Conservation (phyloP, 2,329 filamentous ascomycete genomes). For the Didymosphaeria variabile region DNA sequence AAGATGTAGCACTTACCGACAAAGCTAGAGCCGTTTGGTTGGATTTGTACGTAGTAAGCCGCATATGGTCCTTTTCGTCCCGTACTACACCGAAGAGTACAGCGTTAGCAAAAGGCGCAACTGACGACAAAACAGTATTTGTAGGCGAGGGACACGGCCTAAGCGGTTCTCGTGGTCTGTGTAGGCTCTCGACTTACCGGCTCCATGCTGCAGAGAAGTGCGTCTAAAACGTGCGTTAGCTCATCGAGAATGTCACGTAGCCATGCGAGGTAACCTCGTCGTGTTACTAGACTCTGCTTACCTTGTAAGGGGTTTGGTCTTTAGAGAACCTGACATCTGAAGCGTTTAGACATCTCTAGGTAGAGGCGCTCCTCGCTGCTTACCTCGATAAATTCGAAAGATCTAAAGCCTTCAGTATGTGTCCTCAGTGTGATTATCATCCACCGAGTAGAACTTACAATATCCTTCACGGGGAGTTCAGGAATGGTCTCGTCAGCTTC, state of each 20-base stretch:
- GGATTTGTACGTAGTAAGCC: conserved; percentile 78
- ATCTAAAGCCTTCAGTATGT: conserved; percentile 56
- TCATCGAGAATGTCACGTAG: conserved; percentile 11
- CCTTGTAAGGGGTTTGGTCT: conserved; percentile 89
- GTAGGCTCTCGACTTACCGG: conserved; percentile 11
- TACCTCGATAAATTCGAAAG: conserved; percentile 80
- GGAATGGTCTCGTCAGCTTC: conserved; percentile 83
- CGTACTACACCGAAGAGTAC: conserved; percentile 66
- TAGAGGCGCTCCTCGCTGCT: not conserved
- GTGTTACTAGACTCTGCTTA: conserved; percentile 49
- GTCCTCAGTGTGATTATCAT: not conserved
- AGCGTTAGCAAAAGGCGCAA: conserved; percentile 35
- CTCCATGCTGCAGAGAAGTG: conserved; percentile 82
- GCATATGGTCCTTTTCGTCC: conserved; percentile 82
- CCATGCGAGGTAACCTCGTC: conserved; percentile 16
- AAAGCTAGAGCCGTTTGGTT: conserved; percentile 72
- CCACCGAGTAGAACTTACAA: conserved; percentile 59
- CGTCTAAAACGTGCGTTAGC: conserved; percentile 58
- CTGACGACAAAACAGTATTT: not conserved
- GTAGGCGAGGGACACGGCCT: not conserved
- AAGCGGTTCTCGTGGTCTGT: conserved; percentile 5
- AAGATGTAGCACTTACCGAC: conserved; percentile 65
- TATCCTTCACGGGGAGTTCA: conserved; percentile 84
- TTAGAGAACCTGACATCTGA: conserved; percentile 81
- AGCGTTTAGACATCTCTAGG: not conserved